Conservation (phyloP, 192 early-diverging fungal species). For the Rhizoclosmatium globosum region DNA sequence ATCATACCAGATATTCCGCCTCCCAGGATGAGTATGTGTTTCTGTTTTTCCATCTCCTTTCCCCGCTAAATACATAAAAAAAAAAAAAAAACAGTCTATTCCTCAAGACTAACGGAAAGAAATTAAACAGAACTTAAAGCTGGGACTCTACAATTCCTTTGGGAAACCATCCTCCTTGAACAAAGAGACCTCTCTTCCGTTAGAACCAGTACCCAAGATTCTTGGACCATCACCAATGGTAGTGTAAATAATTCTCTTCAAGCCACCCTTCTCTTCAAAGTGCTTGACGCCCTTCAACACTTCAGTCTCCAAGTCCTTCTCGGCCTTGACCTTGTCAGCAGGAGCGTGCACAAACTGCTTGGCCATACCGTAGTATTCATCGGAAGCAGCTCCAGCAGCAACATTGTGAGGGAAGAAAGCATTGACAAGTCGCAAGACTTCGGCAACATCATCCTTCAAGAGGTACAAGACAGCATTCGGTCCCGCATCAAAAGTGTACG, state of each 20-base stretch:
- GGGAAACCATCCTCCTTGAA: slow-evolving; percentile 73
- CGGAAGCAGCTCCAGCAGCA: slow-evolving; percentile 6
- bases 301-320: slow-evolving; percentile 47
- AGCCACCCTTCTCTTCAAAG: slow-evolving; percentile 62
- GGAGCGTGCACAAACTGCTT: slow-evolving; percentile 27
- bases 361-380: slow-evolving; percentile 59
- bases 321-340: slow-evolving; percentile 10
- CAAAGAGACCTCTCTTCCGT: slow-evolving; percentile 55
- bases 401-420: slow-evolving; percentile 78
- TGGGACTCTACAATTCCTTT: slow-evolving; percentile 25
- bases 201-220: slow-evolving; percentile 59
- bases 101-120: too few relatives aligned
- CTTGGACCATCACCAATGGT: slow-evolving; percentile 93
- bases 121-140: too few relatives aligned
- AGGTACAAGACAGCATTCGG: slow-evolving; percentile 98
- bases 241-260: slow-evolving; percentile 91
- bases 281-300: slow-evolving; percentile 59
- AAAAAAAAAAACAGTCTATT: too few relatives aligned
- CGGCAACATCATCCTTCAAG: slow-evolving; percentile 77
- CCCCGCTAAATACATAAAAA: too few relatives aligned
- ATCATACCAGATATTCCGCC: slow-evolving; percentile 2
- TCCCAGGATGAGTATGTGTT: slow-evolving; percentile 15
- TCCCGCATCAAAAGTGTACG: slow-evolving; percentile 99
- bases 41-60: neutral
- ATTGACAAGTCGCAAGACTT: slow-evolving; percentile 85